Percentiles rank a stretch among this genome's conserved stretches.
Evolutionary conservation across 148 eudicot species (phyloP).

Genomic region (Rhododendron williamsianum): DNA sequence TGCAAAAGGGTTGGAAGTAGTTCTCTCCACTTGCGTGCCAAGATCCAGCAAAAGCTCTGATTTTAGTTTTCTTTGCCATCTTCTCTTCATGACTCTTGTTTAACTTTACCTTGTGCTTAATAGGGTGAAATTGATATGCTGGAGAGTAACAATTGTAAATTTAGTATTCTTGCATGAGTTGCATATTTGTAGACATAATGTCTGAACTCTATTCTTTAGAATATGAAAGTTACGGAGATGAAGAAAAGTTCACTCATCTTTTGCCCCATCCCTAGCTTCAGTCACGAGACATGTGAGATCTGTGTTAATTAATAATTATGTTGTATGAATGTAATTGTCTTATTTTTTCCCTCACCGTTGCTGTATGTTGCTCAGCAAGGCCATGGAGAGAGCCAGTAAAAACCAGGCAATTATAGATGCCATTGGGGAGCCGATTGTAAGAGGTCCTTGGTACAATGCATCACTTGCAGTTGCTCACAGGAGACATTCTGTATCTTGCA

Average conservation of each 20-base stretch:
- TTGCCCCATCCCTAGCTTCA: not conserved
- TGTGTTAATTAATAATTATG: not conserved
- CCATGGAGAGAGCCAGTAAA: conserved; percentile 77
- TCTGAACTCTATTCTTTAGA: not conserved
- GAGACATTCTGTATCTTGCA: conserved; percentile 82
- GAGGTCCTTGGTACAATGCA: conserved; percentile 95
- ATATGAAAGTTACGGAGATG: not conserved
- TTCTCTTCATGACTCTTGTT: not conserved
- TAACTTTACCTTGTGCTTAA: not conserved
- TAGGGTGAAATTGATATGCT: not conserved
- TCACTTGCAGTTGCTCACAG: conserved; percentile 82
- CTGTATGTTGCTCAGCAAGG: conserved; percentile 55
- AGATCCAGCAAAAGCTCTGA: not conserved
- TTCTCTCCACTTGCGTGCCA: not conserved
- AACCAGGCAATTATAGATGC: conserved; percentile 52
- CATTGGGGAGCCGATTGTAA: conserved; percentile 80
- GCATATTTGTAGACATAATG: not conserved
- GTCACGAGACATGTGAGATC: not conserved
- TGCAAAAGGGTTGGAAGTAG: not conserved
- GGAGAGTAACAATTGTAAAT: not conserved
- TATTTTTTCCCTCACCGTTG: not conserved
- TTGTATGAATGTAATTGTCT: not conserved
- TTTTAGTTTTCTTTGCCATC: not conserved
- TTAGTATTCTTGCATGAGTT: not conserved
- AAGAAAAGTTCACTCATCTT: not conserved